Evolutionary conservation across 2,329 filamentous ascomycete species (phyloP).

Genomic region (Aspergillus sp.): DNA sequence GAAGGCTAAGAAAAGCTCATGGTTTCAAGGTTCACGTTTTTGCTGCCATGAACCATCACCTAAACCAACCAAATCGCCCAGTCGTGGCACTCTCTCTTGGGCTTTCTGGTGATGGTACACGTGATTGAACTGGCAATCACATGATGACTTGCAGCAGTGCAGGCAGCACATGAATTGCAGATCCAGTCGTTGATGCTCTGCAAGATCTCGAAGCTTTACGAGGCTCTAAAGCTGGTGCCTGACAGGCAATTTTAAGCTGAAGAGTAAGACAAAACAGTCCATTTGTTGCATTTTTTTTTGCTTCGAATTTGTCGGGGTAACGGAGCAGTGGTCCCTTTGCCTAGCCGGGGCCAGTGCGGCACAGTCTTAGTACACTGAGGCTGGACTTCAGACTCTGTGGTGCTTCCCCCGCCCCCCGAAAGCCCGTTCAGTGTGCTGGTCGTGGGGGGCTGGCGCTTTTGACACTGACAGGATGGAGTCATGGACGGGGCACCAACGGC

Average conservation of each 20-base stretch:
- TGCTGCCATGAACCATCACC: neutral
- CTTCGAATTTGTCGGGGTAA: neutral
- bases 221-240: neutral
- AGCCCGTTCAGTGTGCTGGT: too few relatives aligned
- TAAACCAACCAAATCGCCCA: neutral
- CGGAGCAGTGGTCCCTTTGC: neutral
- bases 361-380: neutral
- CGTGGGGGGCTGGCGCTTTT: neutral
- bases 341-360: neutral
- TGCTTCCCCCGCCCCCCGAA: neutral
- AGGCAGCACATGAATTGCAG: neutral
- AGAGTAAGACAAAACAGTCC: neutral
- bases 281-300: neutral
- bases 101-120: neutral
- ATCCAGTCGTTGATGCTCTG: neutral
- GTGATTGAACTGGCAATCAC: neutral
- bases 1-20: neutral
- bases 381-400: neutral
- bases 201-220: neutral
- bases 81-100: neutral
- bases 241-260: neutral
- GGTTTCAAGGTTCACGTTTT: neutral
- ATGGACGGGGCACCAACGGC: too few relatives aligned
- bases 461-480: neutral
- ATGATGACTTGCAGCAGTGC: neutral